Evolutionary conservation across 2,329 filamentous ascomycete species (phyloP).

Genomic region (Diaporthe ilicicola): DNA sequence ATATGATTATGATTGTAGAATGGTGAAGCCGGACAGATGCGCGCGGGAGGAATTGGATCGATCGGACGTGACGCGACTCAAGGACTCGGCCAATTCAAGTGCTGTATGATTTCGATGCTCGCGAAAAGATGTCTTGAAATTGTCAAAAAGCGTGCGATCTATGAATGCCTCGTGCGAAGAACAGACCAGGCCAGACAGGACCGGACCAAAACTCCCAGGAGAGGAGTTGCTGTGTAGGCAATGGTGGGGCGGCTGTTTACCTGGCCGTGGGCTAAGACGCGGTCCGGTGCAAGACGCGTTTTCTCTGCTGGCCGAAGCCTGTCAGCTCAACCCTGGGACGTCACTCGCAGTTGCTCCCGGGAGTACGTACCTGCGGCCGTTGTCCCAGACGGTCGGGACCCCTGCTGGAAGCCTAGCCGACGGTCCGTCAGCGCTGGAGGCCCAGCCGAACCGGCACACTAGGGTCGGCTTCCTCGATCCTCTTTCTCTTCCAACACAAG

Average conservation of each 20-base stretch:
- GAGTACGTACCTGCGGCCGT: constrained; percentile 4
- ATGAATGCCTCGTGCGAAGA: constrained; percentile 7
- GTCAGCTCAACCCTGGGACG: constrained; percentile 12
- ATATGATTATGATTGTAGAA: neutral
- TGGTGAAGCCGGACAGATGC: constrained; percentile 1
- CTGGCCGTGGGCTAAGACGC: constrained; percentile 12
- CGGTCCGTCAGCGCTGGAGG: neutral
- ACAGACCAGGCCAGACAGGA: neutral
- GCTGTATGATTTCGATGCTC: constrained; percentile 20
- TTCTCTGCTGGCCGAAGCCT: neutral
- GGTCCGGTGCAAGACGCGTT: constrained; percentile 15
- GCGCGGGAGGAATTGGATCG: constrained; percentile 26
- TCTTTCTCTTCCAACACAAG: neutral
- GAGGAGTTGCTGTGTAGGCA: neutral
- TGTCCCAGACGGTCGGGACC: neutral
- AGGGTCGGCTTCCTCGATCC: neutral
- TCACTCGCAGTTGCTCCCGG: neutral
- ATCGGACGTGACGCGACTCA: constrained; percentile 29
- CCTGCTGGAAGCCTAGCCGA: constrained; percentile 3
- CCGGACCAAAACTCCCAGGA: neutral
- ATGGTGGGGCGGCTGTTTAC: constrained; percentile 17
- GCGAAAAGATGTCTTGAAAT: constrained; percentile 21
- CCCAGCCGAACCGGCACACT: neutral
- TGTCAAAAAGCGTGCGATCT: neutral
- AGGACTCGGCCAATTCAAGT: neutral